Evolutionary conservation across 1,139 yeast genomes (phyloP).

Genomic region (Sugiyamaella xylanicola): DNA sequence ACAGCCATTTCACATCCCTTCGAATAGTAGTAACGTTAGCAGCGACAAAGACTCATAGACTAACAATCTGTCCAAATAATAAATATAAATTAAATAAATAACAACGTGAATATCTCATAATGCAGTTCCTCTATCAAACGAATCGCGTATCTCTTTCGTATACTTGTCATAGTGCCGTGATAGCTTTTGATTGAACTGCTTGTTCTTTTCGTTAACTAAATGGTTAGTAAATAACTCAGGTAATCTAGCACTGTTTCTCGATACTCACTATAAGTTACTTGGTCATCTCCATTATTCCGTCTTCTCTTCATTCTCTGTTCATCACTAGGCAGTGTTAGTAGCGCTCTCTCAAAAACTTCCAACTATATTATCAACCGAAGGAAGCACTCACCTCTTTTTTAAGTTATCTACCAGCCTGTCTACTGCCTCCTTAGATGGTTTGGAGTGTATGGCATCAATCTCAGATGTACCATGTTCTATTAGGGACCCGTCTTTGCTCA

Average conservation of each 20-base stretch:
- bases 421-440: constrained; percentile 47
- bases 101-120: constrained; percentile 28
- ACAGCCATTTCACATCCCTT: too few relatives aligned
- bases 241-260: too few relatives aligned
- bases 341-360: too few relatives aligned
- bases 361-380: too few relatives aligned
- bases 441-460: constrained; percentile 35
- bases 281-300: constrained; percentile 44
- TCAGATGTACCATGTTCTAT: constrained; percentile 17
- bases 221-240: too few relatives aligned
- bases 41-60: not conserved
- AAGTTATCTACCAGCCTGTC: constrained; percentile 48
- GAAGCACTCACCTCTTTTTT: constrained; percentile 43
- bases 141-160: constrained; percentile 45
- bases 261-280: constrained; percentile 41
- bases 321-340: constrained; percentile 27
- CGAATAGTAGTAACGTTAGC: too few relatives aligned
- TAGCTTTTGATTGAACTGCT: constrained; percentile 73
- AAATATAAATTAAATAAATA: constrained; percentile 9
- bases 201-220: constrained; percentile 72
- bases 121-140: constrained; percentile 48
- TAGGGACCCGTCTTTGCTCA: constrained; percentile 24
- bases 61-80: not conserved
- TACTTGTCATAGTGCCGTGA: constrained; percentile 58
- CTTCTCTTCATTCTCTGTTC: constrained; percentile 44